Evolutionary conservation across 345 rosid genomes (phyloP), one percentile per base, ranked within the genome.

Genomic region (Raphanus sativus): DNA sequence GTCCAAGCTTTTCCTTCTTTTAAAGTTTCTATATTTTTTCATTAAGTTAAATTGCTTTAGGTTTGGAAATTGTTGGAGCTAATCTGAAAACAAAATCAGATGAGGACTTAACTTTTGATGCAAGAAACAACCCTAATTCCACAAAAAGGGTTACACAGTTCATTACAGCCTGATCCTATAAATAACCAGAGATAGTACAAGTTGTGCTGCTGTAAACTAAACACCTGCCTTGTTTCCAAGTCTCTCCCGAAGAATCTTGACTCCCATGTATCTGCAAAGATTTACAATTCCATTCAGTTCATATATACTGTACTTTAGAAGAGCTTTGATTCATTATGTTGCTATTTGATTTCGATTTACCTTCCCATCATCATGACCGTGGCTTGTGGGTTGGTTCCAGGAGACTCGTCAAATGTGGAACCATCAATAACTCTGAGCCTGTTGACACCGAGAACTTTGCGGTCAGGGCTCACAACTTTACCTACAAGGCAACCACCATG

Each of bases 351-450:
- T 68, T 48, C 54, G 5, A 50, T 42, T 65, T 86, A 92, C 99
- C 99, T 95, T 73, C 99, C 99, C 96, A 96, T 88, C 98, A 93
- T 96, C 90, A 96, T 72, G 81, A 96, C 82, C 1, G 99, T 96
- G 74, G 84, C 99, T 75, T 96, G 99, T 75, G 99, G 98, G 84
- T 96, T 96, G 67, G 99, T 93, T 66, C 99, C 99, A 0, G 99
- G 99, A 13, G 99, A 93, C 68, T 87, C 89, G 10, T 77, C 66
- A 69, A 87, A 93, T 2, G 87, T 86, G 0, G 99, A 96, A 4
- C 93, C 97, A 80, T 96, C 99, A 4, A 96, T 86, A 13, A 93
- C 77, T 4, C 98, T 86, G 50, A 96, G 93, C 87, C 86, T 83
- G 4, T 71, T 54, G 21, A 89, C 88, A 10, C 96, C 96, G 55